Evolutionary conservation across 305 asterid genomes (phyloP).

Genomic region (Solanum hybrid): DNA sequence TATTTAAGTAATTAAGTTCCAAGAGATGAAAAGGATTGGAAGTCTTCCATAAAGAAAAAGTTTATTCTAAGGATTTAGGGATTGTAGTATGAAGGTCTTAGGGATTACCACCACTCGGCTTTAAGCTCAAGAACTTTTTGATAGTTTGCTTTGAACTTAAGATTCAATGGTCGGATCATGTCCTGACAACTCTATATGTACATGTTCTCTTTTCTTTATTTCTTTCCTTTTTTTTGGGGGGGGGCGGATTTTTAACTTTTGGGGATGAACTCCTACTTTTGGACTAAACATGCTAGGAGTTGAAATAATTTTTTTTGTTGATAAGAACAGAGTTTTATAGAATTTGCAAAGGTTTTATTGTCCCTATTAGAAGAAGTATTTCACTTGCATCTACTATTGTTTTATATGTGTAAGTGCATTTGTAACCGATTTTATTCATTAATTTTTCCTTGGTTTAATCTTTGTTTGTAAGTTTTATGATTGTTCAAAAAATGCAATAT

Average conservation of each 20-base stretch:
- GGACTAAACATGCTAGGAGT: neutral
- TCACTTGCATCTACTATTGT: neutral
- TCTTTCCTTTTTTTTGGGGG: neutral
- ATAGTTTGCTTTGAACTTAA: neutral
- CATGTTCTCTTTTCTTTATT: neutral
- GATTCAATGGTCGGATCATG: neutral
- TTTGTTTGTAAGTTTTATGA: neutral
- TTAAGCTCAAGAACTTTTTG: neutral
- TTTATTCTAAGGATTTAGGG: neutral
- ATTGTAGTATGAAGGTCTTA: neutral
- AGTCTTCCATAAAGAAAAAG: neutral
- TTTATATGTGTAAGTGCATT: neutral
- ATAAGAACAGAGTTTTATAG: neutral
- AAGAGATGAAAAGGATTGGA: neutral
- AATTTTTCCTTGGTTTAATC: neutral
- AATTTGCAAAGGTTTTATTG: neutral
- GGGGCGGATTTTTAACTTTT: neutral
- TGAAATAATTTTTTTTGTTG: neutral
- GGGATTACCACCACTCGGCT: neutral
- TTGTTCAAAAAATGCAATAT: neutral
- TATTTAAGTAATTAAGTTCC: neutral
- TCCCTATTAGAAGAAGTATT: neutral
- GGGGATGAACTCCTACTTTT: neutral
- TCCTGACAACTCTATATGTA: neutral
- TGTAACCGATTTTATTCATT: neutral